Evolutionary conservation across 805 yeast genomes (phyloP).

Genomic region (Candida glaebosa): DNA sequence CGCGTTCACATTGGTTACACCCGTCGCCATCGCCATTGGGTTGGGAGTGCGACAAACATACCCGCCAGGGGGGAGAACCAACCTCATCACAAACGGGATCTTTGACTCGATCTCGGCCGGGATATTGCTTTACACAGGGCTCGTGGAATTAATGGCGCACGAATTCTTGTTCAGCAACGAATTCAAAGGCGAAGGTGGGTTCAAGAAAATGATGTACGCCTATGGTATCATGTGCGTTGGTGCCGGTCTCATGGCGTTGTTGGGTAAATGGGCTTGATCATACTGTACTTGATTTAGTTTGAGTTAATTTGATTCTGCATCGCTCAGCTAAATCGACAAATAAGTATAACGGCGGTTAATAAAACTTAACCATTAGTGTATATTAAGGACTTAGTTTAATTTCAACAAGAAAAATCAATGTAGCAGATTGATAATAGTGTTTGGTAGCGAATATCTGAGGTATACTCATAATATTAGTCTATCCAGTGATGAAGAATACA

Average conservation of each 20-base stretch:
- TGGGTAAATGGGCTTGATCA: constrained; percentile 51
- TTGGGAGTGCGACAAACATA: constrained; percentile 66
- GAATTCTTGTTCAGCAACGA: constrained; percentile 64
- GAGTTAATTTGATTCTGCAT: too few species aligned
- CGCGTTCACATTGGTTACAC: constrained; percentile 58
- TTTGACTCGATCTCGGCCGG: constrained; percentile 79
- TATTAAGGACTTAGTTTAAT: too few species aligned
- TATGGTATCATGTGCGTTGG: constrained; percentile 57
- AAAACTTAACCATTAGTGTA: too few species aligned
- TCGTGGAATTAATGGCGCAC: constrained; percentile 77
- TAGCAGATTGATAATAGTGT: too few species aligned
- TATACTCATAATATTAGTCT: too few species aligned
- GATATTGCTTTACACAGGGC: constrained; percentile 69
- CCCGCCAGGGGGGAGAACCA: constrained; percentile 53
- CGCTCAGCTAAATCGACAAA: too few species aligned
- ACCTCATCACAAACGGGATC: constrained; percentile 65
- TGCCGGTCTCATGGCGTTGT: constrained; percentile 73
- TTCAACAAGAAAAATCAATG: too few species aligned
- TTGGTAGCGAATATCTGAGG: too few species aligned
- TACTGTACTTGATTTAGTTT: too few species aligned
- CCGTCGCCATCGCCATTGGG: constrained; percentile 76
- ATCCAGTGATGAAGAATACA: too few species aligned
- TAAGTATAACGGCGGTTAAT: too few species aligned
- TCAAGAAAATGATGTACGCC: constrained; percentile 49
- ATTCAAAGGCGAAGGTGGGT: constrained; percentile 58